A percentile compares a stretch with the other conserved stretches of the same genome.
These are phyloP conservation scores for Paraglomus occultum DNA, from an alignment of 192 early-diverging fungal genomes.

Conservation along the genomic window DNA sequence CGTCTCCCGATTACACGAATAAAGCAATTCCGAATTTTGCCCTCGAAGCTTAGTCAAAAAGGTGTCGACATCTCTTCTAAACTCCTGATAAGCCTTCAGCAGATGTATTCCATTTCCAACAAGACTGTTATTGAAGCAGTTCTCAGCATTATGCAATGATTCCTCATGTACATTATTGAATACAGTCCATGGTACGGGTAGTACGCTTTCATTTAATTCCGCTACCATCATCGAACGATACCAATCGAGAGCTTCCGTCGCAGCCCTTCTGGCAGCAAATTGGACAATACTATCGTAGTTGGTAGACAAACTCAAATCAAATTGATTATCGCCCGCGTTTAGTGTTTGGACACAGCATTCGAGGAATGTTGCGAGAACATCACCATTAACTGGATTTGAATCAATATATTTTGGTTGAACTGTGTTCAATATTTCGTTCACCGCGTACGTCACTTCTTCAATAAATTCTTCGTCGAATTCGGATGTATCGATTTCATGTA, in stretches of 20 bases:
- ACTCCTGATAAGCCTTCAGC: too few species aligned
- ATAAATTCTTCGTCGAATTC: slow-evolving; percentile 10
- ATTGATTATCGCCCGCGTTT: slow-evolving; percentile 3
- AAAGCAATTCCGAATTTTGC: too few species aligned
- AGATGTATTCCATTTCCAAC: neutral
- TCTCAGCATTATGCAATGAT: slow-evolving; percentile 1
- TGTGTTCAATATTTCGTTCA: neutral
- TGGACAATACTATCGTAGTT: slow-evolving; percentile 6
- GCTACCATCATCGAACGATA: neutral
- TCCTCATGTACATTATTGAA: neutral
- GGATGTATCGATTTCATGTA: neutral
- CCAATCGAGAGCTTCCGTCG: neutral
- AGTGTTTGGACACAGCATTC: slow-evolving; percentile 4
- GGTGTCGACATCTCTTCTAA: too few species aligned
- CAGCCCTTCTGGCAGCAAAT: slow-evolving; percentile 6
- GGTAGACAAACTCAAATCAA: neutral
- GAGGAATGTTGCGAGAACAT: slow-evolving; percentile 11
- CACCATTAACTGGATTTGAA: neutral
- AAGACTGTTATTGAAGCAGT: slow-evolving; percentile 5
- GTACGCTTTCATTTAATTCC: neutral
- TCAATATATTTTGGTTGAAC: slow-evolving; percentile 25
- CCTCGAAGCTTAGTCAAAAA: too few species aligned
- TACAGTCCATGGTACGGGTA: neutral
- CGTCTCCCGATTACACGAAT: too few species aligned
- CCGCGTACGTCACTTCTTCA: neutral